These are phyloP conservation scores for Saccharomycopsis sp. DNA, from an alignment of 805 yeast genomes.

Conservation along the genomic window DNA sequence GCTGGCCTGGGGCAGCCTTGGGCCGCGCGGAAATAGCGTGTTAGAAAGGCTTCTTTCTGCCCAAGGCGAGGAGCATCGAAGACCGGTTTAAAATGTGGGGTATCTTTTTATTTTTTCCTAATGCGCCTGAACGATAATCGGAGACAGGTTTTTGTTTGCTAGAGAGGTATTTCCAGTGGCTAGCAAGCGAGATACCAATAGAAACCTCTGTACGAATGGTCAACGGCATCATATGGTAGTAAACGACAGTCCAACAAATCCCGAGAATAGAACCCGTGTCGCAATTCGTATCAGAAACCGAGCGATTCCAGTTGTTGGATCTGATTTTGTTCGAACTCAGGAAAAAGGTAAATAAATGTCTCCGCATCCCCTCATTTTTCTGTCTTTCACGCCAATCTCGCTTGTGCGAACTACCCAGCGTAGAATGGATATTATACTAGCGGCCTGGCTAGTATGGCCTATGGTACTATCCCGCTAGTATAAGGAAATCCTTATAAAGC, in stretches of 20 bases:
- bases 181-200: too few species aligned
- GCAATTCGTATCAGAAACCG: neutral
- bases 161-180: too few species aligned
- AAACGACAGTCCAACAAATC: neutral
- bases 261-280: neutral
- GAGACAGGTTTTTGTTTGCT: too few species aligned
- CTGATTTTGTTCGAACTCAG: neutral
- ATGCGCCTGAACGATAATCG: neutral
- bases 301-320: neutral
- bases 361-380: neutral
- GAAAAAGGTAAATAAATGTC: neutral
- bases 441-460: too few species aligned
- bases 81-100: neutral
- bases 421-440: too few species aligned
- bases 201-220: neutral
- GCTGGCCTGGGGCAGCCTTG: too few species aligned
- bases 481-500: neutral
- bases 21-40: neutral
- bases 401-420: neutral
- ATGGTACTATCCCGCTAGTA: too few species aligned
- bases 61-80: too few species aligned
- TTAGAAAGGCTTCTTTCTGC: neutral
- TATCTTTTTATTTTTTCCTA: neutral
- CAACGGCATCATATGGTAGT: neutral
- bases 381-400: neutral